Percentiles rank a stretch among this genome's conserved stretches.
Evolutionary conservation across 805 yeast species (phyloP).

Genomic region (Millerozyma miso): DNA sequence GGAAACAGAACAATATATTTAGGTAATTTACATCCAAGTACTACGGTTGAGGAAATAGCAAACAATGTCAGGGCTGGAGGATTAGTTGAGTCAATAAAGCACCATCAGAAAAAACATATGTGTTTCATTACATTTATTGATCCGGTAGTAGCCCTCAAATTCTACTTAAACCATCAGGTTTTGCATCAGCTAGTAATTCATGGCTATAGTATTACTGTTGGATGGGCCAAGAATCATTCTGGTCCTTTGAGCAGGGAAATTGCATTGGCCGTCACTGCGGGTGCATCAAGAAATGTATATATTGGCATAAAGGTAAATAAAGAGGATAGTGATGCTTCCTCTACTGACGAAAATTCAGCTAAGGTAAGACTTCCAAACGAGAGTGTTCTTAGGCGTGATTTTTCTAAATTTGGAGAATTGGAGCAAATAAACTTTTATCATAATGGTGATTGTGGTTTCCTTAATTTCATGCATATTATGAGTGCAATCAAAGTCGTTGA

Average conservation of each 20-base stretch:
- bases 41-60: slow-evolving; percentile 69
- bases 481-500: slow-evolving; percentile 65
- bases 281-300: slow-evolving; percentile 76
- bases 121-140: slow-evolving; percentile 72
- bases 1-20: slow-evolving; percentile 66
- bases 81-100: slow-evolving; percentile 55
- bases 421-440: slow-evolving; percentile 73
- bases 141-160: slow-evolving; percentile 60
- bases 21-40: slow-evolving; percentile 60
- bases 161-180: slow-evolving; percentile 54
- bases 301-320: slow-evolving; percentile 51
- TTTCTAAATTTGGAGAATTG: slow-evolving; percentile 60
- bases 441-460: slow-evolving; percentile 69
- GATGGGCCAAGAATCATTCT: slow-evolving; percentile 67
- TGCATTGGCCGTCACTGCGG: slow-evolving; percentile 60
- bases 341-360: slow-evolving; percentile 9
- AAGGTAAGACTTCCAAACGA: slow-evolving; percentile 34
- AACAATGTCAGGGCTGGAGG: slow-evolving; percentile 75
- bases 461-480: slow-evolving; percentile 61
- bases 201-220: slow-evolving; percentile 58
- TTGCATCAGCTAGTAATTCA: slow-evolving; percentile 58
- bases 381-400: slow-evolving; percentile 52
- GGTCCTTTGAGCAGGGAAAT: slow-evolving; percentile 58
- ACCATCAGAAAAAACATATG: slow-evolving; percentile 47
- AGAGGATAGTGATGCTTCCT: slow-evolving; percentile 1